Evolutionary conservation across 768 basidiomycete genomes (phyloP), one percentile per base, ranked within the genome.

Genomic region (Psilocybe cubensis): DNA sequence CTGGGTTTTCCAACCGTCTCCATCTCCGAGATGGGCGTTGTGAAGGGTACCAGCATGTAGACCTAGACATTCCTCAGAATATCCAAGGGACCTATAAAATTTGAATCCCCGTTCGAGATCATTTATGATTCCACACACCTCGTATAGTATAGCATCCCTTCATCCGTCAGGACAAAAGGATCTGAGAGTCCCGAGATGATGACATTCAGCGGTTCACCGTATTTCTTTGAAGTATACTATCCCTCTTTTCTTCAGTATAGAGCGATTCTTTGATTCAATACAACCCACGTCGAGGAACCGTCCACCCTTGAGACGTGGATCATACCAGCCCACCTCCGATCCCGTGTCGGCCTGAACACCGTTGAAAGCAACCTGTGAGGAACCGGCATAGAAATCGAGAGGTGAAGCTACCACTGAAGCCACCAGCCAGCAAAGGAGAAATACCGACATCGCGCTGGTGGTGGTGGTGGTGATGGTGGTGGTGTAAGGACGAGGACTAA

Each of bases 151-250:
- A 78, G 81, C 62, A 95, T 82, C 3, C 93, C 93, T 12, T 70
- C 60, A 33, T 92, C 88, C 6, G 89, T 88, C 60, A 95, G 84
- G 53, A 95, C 74, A 68, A 83, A 88, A 0, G 92, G 91, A 66
- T 94, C 91, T 1, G 91, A 94, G 24, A 74, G 76, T 43, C 83
- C 88, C 24, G 91, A 89, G 42, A 95, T 86, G 64, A 95, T 89
- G 45, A 92, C 79, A 65, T 95, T 95, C 56, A 95, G 72, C 11
- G 93, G 93, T 72, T 95, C 93, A 41, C 93, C 93, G 29, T 78
- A 78, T 57, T 76, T 74, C 52, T 78, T 78, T 3, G 81, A 85
- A 7, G 89, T 87, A 70, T 79, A 91, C 91, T 92, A 52, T 29
- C 4, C 27, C 57, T 25, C 24, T 54, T 49, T 21, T n/a, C n/a